Evolutionary conservation across 768 basidiomycete species (phyloP).

Genomic region (Fomitopsis serialis): DNA sequence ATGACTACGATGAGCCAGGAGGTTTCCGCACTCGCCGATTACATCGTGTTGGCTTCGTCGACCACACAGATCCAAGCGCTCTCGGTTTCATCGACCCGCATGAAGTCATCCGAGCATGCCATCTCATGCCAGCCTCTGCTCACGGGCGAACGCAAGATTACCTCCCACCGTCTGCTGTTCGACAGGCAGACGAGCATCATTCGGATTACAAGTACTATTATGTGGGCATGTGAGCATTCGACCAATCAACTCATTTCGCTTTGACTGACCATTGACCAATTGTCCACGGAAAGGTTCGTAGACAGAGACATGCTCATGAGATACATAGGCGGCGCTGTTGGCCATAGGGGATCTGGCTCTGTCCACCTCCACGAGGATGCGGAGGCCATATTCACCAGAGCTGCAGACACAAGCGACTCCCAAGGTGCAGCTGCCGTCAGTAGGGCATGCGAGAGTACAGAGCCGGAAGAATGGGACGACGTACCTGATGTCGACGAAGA

Average conservation of each 20-base stretch:
- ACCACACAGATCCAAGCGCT: conserved; percentile 18
- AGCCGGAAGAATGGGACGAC: too few relatives aligned
- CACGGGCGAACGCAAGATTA: conserved; percentile 15
- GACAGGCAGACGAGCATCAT: conserved; percentile 2
- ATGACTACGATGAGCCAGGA: conserved; percentile 17
- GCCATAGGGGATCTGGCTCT: conserved; percentile 17
- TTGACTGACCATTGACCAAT: not conserved
- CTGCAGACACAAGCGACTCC: too few relatives aligned
- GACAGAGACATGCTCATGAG: conserved; percentile 24
- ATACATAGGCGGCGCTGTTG: conserved; percentile 19
- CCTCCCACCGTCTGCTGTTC: conserved; percentile 8
- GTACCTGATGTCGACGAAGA: too few relatives aligned
- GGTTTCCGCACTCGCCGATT: conserved; percentile 25
- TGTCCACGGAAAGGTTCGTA: conserved; percentile 22
- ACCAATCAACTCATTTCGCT: not conserved
- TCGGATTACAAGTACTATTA: conserved; percentile 17
- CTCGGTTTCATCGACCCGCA: conserved; percentile 45
- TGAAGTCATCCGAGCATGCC: conserved; percentile 31
- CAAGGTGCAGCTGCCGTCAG: too few relatives aligned
- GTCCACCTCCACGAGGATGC: too few relatives aligned
- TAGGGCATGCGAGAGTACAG: too few relatives aligned
- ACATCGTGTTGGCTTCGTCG: conserved; percentile 35
- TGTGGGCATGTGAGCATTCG: conserved; percentile 19
- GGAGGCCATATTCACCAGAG: too few relatives aligned
- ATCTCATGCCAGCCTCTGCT: conserved; percentile 38